phyloP scores from a whole-genome alignment of 805 yeast genomes.

The Yarrowia sp. region DNA sequence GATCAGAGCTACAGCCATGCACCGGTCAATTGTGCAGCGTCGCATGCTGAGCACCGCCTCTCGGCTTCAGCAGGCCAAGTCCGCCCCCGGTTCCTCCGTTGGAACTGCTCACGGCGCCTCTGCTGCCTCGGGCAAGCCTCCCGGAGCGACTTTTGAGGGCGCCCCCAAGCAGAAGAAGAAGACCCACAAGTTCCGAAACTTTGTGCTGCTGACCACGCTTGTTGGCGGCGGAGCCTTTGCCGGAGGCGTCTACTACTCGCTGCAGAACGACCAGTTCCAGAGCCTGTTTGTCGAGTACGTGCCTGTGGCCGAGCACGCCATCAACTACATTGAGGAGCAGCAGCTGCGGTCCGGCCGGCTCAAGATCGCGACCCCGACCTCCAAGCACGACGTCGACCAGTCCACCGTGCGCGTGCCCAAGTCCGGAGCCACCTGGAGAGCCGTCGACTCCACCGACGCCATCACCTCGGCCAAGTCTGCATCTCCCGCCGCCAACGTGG shows the following conservation, averaged over 20 bases:
- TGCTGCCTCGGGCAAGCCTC: constrained; percentile 13
- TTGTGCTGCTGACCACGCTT: constrained; percentile 34
- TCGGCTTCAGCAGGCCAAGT: constrained; percentile 4
- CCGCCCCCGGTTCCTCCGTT: background rate
- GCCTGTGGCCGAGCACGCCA: constrained; percentile 59
- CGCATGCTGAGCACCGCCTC: constrained; percentile 10
- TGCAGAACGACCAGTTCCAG: constrained; percentile 56
- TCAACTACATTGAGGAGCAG: constrained; percentile 50
- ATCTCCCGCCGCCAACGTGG: constrained; percentile 20
- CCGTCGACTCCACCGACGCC: constrained; percentile 27
- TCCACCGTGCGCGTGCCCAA: constrained; percentile 31
- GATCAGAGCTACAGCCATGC: constrained; percentile 25
- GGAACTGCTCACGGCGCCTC: constrained; percentile 11
- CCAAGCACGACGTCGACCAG: constrained; percentile 13
- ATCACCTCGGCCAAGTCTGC: constrained; percentile 6
- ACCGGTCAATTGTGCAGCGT: constrained; percentile 25
- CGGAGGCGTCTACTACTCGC: constrained; percentile 58
- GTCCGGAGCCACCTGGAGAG: constrained; percentile 32
- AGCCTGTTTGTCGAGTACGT: constrained; percentile 61
- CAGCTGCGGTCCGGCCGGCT: constrained; percentile 33
- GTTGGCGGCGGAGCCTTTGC: constrained; percentile 47
- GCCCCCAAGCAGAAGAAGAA: constrained; percentile 28
- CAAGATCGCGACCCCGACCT: constrained; percentile 4
- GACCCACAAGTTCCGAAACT: constrained; percentile 37
- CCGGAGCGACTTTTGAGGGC: constrained; percentile 7